These are phyloP conservation scores for Cucurbita moschata DNA, from an alignment of 306 rosid species.

Conservation along the genomic window DNA sequence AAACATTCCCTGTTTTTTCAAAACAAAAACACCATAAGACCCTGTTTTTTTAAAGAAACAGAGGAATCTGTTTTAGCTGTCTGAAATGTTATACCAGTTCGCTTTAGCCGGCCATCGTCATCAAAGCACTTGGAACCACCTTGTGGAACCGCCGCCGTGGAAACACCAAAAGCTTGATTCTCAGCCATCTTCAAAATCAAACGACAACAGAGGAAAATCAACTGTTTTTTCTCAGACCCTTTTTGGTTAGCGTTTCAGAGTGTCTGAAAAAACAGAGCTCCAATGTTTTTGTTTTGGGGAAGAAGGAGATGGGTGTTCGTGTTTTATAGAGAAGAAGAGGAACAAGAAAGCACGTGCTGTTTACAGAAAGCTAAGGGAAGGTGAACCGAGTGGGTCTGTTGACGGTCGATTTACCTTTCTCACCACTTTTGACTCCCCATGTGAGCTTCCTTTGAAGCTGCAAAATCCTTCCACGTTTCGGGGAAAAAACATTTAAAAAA, in stretches of 20 bases:
- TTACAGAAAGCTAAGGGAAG: background rate
- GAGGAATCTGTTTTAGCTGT: background rate
- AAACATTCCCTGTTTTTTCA: constrained; percentile 34
- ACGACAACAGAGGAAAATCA: background rate
- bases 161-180: constrained; percentile 34
- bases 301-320: background rate
- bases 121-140: constrained; percentile 46
- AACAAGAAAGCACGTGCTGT: background rate
- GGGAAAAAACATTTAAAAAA: too few relatives aligned
- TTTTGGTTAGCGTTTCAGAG: background rate
- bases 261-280: background rate
- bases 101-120: constrained; percentile 75
- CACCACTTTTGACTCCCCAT: background rate
- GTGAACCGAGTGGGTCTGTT: background rate
- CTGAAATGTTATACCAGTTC: constrained; percentile 31
- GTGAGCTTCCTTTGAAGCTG: background rate
- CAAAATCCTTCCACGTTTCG: background rate
- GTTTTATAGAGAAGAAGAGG: background rate
- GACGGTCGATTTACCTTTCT: background rate
- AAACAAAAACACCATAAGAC: background rate
- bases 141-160: constrained; percentile 30
- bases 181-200: constrained; percentile 38
- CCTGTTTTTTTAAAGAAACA: background rate
- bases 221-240: too few relatives aligned
- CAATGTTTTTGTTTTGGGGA: background rate